Evolutionary conservation across 176 grass and related monocot genomes (phyloP), one percentile per base, ranked within the genome.

Genomic region (Pontederia crassipes): DNA sequence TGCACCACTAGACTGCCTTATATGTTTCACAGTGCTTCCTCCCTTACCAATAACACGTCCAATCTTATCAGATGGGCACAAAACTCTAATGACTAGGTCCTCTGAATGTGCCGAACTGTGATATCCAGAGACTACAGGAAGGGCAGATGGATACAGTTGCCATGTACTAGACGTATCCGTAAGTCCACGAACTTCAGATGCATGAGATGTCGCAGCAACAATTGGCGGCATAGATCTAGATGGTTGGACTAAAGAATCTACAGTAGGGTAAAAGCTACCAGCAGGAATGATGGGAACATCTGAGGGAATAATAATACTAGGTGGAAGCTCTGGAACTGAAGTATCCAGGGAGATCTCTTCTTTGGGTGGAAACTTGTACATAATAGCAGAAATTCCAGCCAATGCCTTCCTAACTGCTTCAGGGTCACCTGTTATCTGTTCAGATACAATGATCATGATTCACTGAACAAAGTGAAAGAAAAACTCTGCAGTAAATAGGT

Each of bases 41-140:
- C 77, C 79, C 75, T 88, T 98, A 64, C 94, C 94, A 72, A 98
- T 98, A 72, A 98, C 88, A 40, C 89, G 69, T 48, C 88, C 94
- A 71, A 98, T 93, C 72, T 86, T 98, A 57, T 81, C 77, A 74
- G 77, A 75, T 64, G 94, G 94, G 49, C 94, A 98, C 54, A 98
- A 65, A 77, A 98, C 85, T 63, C 79, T 78, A 53, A 98, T 15
- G 24, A 86, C 54, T 53, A 98, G 74, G 48, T 98, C 88, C 46
- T 89, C 88, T 46, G 84, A 81, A 75, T 70, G 81, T 77, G 71
- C 56, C 28, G 79, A 71, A 71, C 73, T 69, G 70, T 72, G 73
- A 72, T 78, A 88, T 48, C 67, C 28, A 77, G 93, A 75, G 70
- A 89, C 51, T 67, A 87, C 79, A 65, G 92, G 84, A 78, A 91